Base-by-base conservation (phyloP, 495 filamentous ascomycete genomes). In the Neurospora sp. region DNA sequence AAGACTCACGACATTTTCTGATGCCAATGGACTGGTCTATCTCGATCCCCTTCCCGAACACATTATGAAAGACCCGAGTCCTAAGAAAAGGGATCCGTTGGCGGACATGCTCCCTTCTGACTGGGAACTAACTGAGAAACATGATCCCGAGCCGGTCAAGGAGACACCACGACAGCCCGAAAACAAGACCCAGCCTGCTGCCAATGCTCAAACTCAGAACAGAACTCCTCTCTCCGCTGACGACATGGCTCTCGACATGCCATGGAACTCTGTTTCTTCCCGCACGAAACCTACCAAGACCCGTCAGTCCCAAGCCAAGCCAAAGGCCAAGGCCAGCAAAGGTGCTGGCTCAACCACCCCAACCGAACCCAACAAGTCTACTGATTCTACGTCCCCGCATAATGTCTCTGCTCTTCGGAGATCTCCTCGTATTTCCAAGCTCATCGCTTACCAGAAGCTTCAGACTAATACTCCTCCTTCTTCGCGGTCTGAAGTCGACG, bases 11-110 rank as follows among this genome's bases (percentile, higher is more conserved):
- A 27, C 68, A 8, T 70, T 71, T 40, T 71, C 40, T 8, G 40
- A 71, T 37, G 70, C 42, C 12, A 59, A 71, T 22, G 70, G 48
- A 18, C 40, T 71, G 40, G 8, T n/a, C 14, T 27, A 59, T 38
- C 40, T 71, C 14, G 22, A 37, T 27, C 2, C 70, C 14, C 27
- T 66, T 9, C 53, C 27, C 2, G 6, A 66, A 37, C 27, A 6
- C 53, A 18, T 66, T 27, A 18, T 35, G 53, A 66, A 18, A 18
- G 27, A 5, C 14, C 27, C 69, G 3, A 71, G 69, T n/a, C 16
- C 59, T 1, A 59, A 11, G 14, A 71, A 53, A 10, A 73, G 59
- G 9, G 74, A 75, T 14, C 53, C 69, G 3, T 37, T 75, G 38
- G 66, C 69, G 27, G 72, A 69, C 3, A 44, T 75, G 39, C 69